Evolutionary conservation across 2,329 filamentous ascomycete genomes (phyloP).

Genomic region (Sarocladium strictum): DNA sequence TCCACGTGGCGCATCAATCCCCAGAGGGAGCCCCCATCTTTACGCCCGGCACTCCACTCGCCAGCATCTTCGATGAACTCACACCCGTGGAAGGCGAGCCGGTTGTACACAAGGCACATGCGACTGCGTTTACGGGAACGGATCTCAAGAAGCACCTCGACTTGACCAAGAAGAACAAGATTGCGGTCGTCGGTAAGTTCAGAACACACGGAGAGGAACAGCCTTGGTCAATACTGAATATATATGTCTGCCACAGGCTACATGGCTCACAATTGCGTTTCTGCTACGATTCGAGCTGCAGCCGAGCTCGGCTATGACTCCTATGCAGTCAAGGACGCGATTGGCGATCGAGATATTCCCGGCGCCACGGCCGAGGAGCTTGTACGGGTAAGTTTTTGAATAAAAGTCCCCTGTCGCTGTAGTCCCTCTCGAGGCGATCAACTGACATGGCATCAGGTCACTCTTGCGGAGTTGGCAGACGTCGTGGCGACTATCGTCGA

Average conservation of each 20-base stretch:
- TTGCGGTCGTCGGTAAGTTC: slow-evolving; percentile 39
- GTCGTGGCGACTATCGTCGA: slow-evolving; percentile 56
- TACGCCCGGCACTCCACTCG: slow-evolving; percentile 54
- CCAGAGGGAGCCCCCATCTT: slow-evolving; percentile 60
- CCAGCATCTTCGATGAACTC: slow-evolving; percentile 55
- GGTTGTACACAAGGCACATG: slow-evolving; percentile 50
- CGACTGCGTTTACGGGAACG: slow-evolving; percentile 56
- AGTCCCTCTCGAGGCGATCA: no score
- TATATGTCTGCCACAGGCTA: slow-evolving; percentile 36
- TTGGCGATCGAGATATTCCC: slow-evolving; percentile 62
- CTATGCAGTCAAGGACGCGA: slow-evolving; percentile 52
- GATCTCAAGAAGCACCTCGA: slow-evolving; percentile 47
- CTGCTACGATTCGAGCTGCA: slow-evolving; percentile 55
- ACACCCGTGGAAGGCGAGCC: slow-evolving; percentile 48
- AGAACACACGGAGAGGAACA: no score
- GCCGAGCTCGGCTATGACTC: slow-evolving; percentile 59
- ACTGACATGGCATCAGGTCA: slow-evolving; percentile 22
- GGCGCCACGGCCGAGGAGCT: slow-evolving; percentile 51
- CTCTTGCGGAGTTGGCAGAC: slow-evolving; percentile 55
- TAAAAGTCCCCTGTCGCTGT: no score
- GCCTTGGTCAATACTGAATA: no score
- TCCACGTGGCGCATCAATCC: slow-evolving; percentile 55
- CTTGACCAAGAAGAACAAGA: slow-evolving; percentile 45
- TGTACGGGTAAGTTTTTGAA: slow-evolving; percentile 20
- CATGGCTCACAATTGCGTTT: slow-evolving; percentile 61